Evolutionary conservation across 345 rosid species (phyloP).

Genomic region (Gossypium stocksii): DNA sequence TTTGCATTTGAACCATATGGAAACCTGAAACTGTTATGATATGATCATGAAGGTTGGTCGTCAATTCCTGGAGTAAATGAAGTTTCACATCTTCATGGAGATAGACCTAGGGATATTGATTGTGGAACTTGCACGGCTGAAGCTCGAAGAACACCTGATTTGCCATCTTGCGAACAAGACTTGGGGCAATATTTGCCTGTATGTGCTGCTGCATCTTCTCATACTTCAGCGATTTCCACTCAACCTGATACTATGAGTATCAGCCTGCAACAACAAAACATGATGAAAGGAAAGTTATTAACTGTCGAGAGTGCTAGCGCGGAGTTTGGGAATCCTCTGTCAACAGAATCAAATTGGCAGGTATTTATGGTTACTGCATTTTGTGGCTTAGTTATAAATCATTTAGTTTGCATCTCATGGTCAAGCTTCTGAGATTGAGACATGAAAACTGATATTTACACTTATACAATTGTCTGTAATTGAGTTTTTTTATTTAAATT

Average conservation of each 20-base stretch:
- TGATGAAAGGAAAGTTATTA: conserved; percentile 30
- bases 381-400: not conserved
- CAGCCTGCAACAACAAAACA: conserved; percentile 28
- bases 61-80: conserved; percentile 29
- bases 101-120: conserved; percentile 26
- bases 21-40: conserved; percentile 15
- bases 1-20: conserved; percentile 16
- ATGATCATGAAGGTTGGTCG: conserved; percentile 28
- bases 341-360: conserved; percentile 61
- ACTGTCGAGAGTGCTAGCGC: conserved; percentile 26
- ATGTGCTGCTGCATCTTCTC: conserved; percentile 34
- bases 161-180: conserved; percentile 62
- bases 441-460: no score
- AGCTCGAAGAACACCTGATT: conserved; percentile 45
- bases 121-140: conserved; percentile 23
- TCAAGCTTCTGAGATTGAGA: not conserved
- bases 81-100: conserved; percentile 33
- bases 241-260: conserved; percentile 25
- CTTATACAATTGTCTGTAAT: not conserved
- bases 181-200: conserved; percentile 41
- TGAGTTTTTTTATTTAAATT: not conserved
- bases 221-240: conserved; percentile 27
- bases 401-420: not conserved
- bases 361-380: conserved; percentile 26
- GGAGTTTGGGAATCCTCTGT: conserved; percentile 35